Conservation (phyloP, 2,329 filamentous ascomycete species). For the Bisporella sp. region DNA sequence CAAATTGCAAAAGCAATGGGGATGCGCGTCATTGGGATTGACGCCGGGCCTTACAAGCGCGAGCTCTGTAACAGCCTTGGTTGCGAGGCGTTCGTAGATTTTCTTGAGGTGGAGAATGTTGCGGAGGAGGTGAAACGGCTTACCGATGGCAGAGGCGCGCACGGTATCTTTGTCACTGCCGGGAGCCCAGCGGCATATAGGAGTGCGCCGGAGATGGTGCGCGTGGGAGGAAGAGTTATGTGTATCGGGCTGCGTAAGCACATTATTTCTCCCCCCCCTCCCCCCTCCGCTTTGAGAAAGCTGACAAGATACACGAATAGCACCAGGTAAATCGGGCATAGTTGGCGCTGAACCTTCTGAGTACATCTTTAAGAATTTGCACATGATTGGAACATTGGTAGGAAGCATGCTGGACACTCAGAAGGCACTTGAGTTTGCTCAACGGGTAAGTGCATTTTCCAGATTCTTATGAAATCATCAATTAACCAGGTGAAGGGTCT, state of each 20-base stretch:
- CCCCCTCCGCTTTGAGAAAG: not conserved
- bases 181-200: constrained; percentile 3
- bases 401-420: not conserved
- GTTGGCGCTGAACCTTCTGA: not conserved
- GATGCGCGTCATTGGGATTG: constrained; percentile 26
- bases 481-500: not conserved
- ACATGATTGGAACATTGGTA: not conserved
- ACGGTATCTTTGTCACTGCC: constrained; percentile 10
- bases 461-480: too few species aligned
- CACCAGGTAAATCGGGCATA: not conserved
- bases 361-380: not conserved
- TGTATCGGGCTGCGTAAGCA: constrained; percentile 7
- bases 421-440: not conserved
- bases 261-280: not conserved
- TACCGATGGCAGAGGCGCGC: constrained; percentile 5
- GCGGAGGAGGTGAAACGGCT: constrained; percentile 62
- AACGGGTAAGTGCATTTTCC: not conserved
- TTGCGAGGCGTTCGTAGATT: constrained; percentile 69
- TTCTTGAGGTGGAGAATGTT: constrained; percentile 68
- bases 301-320: not conserved
- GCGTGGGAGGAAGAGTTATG: constrained; percentile 8
- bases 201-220: constrained; percentile 2
- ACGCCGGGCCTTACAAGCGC: constrained; percentile 29
- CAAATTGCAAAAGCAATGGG: not conserved
- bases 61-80: constrained; percentile 43